Evolutionary conservation across 371 early-diverging fungal genomes (phyloP), one percentile per base, ranked within the genome.

Genomic region (Parasitella parasitica): DNA sequence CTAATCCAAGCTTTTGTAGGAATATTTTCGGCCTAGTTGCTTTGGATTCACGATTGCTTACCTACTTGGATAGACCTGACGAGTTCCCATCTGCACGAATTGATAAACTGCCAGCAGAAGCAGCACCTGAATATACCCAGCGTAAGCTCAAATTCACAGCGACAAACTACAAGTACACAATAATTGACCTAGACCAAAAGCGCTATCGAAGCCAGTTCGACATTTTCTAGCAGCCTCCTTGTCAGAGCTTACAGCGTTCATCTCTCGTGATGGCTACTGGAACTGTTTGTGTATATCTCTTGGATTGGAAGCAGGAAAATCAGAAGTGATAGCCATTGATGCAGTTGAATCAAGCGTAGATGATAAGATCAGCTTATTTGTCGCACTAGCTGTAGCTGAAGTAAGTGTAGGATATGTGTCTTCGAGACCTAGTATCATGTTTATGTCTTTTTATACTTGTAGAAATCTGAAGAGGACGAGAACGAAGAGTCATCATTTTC

Each of bases 181-280:
- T n/a, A n/a, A n/a, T n/a, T n/a, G n/a, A n/a, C n/a, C n/a, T n/a
- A n/a, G n/a, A n/a, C n/a, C n/a, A 22, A 51, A 64, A 66, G 65
- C 56, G 12, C 57, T 69, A 8, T 56, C 61, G 20, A 64, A 59
- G 13, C 73, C 73, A 13, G 64, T 69, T 7, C 66, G 75, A 15
- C 82, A 81, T 30, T 68, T 78, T 38, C 58, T 81, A 30, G 67
- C 74, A 12, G 72, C 75, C 5, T 81, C 82, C 4, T 67, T 75
- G 34, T 67, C 73, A 7, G 82, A 81, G 57, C 54, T 81, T 1
- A 75, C 71, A 7, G 77, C 71, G n/a, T 71, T 77, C 41, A 54
- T 78, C 15, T 71, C 82, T 9, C 63, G 72, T 12, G 75, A 81
- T 57, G 82, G 82, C 1, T 78, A 81, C 24, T 81, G 82, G 82